Evolutionary conservation across 2,329 filamentous ascomycete genomes (phyloP), one percentile per base, ranked within the genome.

Genomic region (Pseudogymnoascus sp.): DNA sequence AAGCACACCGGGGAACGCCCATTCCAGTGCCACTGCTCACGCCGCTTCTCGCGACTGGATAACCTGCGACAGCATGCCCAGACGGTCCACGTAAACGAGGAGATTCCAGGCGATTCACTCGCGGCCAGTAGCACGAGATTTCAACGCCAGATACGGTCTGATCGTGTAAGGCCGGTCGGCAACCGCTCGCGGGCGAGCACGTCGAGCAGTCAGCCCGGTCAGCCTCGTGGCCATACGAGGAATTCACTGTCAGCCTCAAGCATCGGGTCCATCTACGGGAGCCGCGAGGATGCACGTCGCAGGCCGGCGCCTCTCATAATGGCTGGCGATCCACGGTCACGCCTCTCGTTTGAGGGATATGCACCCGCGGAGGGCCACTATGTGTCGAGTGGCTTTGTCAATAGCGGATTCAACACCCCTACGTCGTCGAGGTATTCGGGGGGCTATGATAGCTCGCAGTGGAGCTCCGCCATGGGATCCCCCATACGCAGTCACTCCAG

Each of bases 1-100:
- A 97, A 97, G 82, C 94, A 99, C 70, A 99, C 94, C 0, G 94
- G 94, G 60, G 94, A 99, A 77, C 86, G 94, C 28, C 94, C 94
- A 0, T 99, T 97, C 69, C 89, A 95, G 74, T 99, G 94, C 67
- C 94, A 97, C 74, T 99, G 94, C 74, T 90, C 88, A 2, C 85
- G 94, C 58, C 85, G 91, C 61, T 99, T 99, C 73, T 97, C 94
- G 8, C 85, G 93, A 57, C 82, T 97, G 50, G 93, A 99, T 74
- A 99, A 99, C 71, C 78, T 99, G 59, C 86, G 94, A 62, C 94
- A 99, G 72, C 94, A 99, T 79, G 94, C 94, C 47, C 92, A 97
- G 74, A 97, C 94, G 0, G 94, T 99, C 1, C 94, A 99, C 72
- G 89, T 96, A 62, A 97, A 97, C 72, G 94, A 97, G 73, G 91